phyloP scores from a whole-genome alignment of 441 rosid genomes.

The Euphorbia schlechtendalii region DNA sequence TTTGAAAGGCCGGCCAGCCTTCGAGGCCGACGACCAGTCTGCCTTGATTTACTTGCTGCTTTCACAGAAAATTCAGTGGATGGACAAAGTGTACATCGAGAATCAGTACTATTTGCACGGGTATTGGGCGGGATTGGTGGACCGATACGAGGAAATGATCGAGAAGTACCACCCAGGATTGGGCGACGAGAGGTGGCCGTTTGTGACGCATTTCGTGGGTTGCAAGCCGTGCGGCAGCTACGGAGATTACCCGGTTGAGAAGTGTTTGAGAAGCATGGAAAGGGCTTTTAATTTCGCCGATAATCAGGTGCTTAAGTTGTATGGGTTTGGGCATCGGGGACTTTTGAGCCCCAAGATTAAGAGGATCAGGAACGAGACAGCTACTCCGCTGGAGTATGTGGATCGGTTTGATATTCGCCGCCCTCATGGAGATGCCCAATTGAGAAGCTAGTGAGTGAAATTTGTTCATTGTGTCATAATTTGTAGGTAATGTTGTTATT shows the following conservation, averaged over 20 bases:
- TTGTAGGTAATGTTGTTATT: constrained; percentile 49
- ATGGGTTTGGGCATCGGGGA: constrained; percentile 87
- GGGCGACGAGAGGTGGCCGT: constrained; percentile 98
- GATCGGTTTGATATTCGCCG: constrained; percentile 81
- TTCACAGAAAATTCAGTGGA: constrained; percentile 80
- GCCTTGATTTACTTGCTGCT: constrained; percentile 80
- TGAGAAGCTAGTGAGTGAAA: constrained; percentile 18
- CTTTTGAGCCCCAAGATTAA: constrained; percentile 81
- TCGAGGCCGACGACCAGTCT: constrained; percentile 97
- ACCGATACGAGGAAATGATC: constrained; percentile 90
- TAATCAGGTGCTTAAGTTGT: constrained; percentile 84
- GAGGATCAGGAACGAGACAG: constrained; percentile 86
- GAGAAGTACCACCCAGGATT: constrained; percentile 94
- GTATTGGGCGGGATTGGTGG: constrained; percentile 96
- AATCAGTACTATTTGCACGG: constrained; percentile 93
- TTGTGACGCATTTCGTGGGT: constrained; percentile 96
- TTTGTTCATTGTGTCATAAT: constrained; percentile 30
- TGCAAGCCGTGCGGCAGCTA: constrained; percentile 99
- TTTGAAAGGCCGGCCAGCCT: constrained; percentile 85
- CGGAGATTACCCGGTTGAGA: constrained; percentile 91
- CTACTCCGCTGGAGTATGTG: constrained; percentile 65
- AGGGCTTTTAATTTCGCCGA: constrained; percentile 96
- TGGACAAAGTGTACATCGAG: constrained; percentile 85
- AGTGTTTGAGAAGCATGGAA: constrained; percentile 88
- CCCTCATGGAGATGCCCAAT: constrained; percentile 30